Evolutionary conservation across 495 filamentous ascomycete genomes (phyloP), one percentile per base, ranked within the genome.

Genomic region (Chaetomium cochliodes): DNA sequence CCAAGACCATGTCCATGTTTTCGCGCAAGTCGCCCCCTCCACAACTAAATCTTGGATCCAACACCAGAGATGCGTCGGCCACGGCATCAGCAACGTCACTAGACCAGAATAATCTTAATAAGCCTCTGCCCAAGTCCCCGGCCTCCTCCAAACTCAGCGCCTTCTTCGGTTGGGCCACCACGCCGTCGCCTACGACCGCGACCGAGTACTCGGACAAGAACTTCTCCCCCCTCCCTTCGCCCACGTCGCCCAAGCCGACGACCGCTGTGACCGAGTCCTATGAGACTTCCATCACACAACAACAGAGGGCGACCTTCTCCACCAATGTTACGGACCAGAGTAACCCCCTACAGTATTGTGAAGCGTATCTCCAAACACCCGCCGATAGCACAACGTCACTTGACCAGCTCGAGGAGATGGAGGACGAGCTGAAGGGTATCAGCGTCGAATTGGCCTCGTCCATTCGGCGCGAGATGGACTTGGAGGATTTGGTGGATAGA

Each of bases 401-500:
- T 58, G 60, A 65, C 60, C 72, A 81, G 65, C 74, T 89, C 75
- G 82, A 89, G 70, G 93, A 96, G 70, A 85, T 98, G 80, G 93
- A 97, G 80, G 90, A 92, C 69, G 94, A 98, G 80, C 77, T 98
- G 74, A 89, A 90, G 66, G 89, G 92, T 73, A 93, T 98, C 72
- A 94, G 92, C 76, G 85, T 89, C 62, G 96, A 98, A 77, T 78
- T 98, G 72, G 96, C 94, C 25, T 84, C 87, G 39, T 97, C 93
- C 33, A 97, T 98, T 69, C 85, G 89, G 63, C 87, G 94, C 67
- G 94, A 98, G 80, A 92, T 98, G 88, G 94, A 98, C 69, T 76
- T 98, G 54, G 94, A 98, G 73, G 96, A 98, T 71, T 78, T 97
- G 52, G 87, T 98, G 2, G 94, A 98, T 65, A 83, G 89, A 61